Evolutionary conservation across 257 asterid genomes (phyloP).

Genomic region (Voacanga thouarsii): DNA sequence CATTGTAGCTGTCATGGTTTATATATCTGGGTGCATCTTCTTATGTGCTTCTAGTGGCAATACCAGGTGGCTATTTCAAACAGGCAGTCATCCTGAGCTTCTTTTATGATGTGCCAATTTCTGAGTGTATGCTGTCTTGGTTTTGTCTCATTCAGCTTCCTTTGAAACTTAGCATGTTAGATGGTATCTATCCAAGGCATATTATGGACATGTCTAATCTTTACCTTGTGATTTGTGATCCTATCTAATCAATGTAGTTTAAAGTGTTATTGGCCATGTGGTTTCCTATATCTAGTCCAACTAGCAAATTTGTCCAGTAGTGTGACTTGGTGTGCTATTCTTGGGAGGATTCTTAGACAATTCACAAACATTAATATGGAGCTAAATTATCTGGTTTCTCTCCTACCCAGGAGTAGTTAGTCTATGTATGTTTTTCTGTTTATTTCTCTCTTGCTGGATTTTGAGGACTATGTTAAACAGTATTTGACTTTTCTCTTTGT

Average conservation of each 20-base stretch:
- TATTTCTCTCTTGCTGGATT: not conserved
- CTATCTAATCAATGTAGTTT: not conserved
- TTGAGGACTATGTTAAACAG: not conserved
- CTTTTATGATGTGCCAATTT: not conserved
- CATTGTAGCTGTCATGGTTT: not conserved
- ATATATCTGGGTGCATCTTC: not conserved
- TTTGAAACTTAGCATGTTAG: not conserved
- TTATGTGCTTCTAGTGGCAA: not conserved
- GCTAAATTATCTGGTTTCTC: conserved; percentile 1
- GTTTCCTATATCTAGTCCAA: not conserved
- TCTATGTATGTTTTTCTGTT: not conserved
- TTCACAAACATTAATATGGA: not conserved
- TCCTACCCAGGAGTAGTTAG: not conserved
- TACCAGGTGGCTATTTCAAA: not conserved
- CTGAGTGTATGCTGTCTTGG: not conserved
- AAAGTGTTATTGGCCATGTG: not conserved
- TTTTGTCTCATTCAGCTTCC: not conserved
- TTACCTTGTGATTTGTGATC: not conserved
- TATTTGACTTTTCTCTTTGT: not conserved
- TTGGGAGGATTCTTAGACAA: not conserved
- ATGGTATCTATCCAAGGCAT: not conserved
- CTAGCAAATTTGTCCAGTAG: not conserved
- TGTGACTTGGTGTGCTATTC: not conserved
- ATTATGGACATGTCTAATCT: not conserved
- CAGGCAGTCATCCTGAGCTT: not conserved